A percentile compares a stretch with the other conserved stretches of the same genome.
Evolutionary conservation across 805 yeast species (phyloP).

Genomic region (Cyberlindnera saturnus): DNA sequence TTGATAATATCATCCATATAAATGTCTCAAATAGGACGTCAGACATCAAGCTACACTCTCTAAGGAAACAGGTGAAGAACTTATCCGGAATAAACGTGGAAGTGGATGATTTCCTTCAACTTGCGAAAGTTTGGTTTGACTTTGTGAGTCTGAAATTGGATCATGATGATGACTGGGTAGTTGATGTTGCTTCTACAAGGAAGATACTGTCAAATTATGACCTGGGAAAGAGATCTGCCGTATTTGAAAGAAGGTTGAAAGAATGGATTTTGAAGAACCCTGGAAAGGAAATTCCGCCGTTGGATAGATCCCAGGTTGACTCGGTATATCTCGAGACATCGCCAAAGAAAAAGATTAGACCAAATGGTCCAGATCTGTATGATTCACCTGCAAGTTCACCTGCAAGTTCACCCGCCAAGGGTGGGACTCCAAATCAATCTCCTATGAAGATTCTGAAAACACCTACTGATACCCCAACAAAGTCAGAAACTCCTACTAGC

Average conservation of each 20-base stretch:
- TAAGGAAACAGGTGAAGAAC: constrained; percentile 13
- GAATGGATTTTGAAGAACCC: constrained; percentile 14
- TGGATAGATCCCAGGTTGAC: constrained; percentile 1
- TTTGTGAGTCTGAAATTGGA: constrained; percentile 11
- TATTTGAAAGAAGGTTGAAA: constrained; percentile 9
- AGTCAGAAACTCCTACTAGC: too few species aligned
- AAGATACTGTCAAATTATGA: constrained; percentile 3
- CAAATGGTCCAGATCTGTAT: too few species aligned
- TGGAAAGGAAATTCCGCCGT: constrained; percentile 10
- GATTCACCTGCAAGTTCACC: too few species aligned
- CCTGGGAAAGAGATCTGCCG: constrained; percentile 3
- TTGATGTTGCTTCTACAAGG: constrained; percentile 15
- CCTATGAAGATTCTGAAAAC: too few species aligned
- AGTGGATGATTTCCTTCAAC: constrained; percentile 13
- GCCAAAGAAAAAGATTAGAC: constrained; percentile 7
- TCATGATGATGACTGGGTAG: constrained; percentile 12
- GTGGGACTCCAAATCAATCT: too few species aligned
- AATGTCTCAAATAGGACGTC: constrained; percentile 13
- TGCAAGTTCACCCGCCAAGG: too few species aligned
- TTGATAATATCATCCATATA: constrained; percentile 15
- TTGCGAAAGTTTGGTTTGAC: constrained; percentile 18
- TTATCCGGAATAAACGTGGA: constrained; percentile 6
- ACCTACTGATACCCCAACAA: too few species aligned
- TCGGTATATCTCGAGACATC: not conserved
- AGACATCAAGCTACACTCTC: constrained; percentile 11